Percentiles rank a stretch among this genome's conserved stretches.
These are phyloP conservation scores for Ramalina intermedia DNA, from an alignment of 495 filamentous ascomycete genomes.

Conservation along the genomic window DNA sequence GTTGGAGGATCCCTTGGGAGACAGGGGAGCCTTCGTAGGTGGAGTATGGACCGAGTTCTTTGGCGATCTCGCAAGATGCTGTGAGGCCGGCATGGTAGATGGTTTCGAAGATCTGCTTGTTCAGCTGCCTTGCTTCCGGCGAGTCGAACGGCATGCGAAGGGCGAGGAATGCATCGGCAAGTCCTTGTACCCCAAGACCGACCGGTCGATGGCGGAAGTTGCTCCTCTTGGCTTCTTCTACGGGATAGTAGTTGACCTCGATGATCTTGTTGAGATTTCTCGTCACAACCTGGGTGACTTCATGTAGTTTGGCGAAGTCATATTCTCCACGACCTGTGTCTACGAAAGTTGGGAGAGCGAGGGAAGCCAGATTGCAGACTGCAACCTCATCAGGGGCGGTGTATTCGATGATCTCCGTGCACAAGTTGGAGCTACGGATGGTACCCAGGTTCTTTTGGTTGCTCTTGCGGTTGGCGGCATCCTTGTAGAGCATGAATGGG, in stretches of 20 bases:
- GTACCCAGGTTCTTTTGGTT: slow-evolving; percentile 99
- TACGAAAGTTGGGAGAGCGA: slow-evolving; percentile 80
- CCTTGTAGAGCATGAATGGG: slow-evolving; percentile 99
- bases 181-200: slow-evolving; percentile 91
- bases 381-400: slow-evolving; percentile 93
- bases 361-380: slow-evolving; percentile 92
- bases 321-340: slow-evolving; percentile 68
- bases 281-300: slow-evolving; percentile 78
- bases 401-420: slow-evolving; percentile 98
- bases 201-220: slow-evolving; percentile 94
- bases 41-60: slow-evolving; percentile 67
- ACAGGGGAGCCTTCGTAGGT: slow-evolving; percentile 89
- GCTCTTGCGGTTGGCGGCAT: slow-evolving; percentile 94
- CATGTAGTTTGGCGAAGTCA: slow-evolving; percentile 90
- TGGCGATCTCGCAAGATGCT: slow-evolving; percentile 72
- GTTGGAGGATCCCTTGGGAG: slow-evolving; percentile 91
- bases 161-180: slow-evolving; percentile 97
- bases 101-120: slow-evolving; percentile 98
- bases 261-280: slow-evolving; percentile 96
- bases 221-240: slow-evolving; percentile 79
- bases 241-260: slow-evolving; percentile 92
- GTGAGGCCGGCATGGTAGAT: slow-evolving; percentile 95
- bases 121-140: slow-evolving; percentile 77
- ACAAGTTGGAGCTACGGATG: slow-evolving; percentile 95
- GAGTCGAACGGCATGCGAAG: slow-evolving; percentile 96